A percentile compares a stretch with the other conserved stretches of the same genome.
These are phyloP conservation scores for Lentinula sp. DNA, from an alignment of 768 basidiomycete species.

Conservation along the genomic window DNA sequence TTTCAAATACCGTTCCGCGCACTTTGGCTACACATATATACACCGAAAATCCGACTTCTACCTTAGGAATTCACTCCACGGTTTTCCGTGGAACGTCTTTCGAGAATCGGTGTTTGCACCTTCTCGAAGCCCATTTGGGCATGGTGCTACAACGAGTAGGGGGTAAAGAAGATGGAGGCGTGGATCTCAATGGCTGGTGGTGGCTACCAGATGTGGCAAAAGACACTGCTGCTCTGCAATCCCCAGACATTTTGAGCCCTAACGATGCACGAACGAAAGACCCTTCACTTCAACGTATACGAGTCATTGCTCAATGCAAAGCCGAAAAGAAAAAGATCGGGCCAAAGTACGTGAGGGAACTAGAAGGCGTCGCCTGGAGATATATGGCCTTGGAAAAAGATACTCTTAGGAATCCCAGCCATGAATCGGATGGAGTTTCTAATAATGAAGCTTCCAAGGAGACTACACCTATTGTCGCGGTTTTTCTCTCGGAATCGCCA, in stretches of 20 bases:
- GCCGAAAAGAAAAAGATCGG: slow-evolving; percentile 78
- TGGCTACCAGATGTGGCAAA: slow-evolving; percentile 51
- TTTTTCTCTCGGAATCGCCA: slow-evolving; percentile 75
- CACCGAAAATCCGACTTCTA: neutral
- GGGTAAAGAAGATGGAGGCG: slow-evolving; percentile 83
- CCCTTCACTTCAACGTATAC: slow-evolving; percentile 43
- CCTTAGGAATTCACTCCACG: slow-evolving; percentile 26
- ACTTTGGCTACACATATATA: neutral
- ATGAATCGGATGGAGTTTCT: neutral
- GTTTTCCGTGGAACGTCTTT: slow-evolving; percentile 70
- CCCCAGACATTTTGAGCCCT: neutral
- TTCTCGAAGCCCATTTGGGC: slow-evolving; percentile 61
- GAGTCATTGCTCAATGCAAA: slow-evolving; percentile 87
- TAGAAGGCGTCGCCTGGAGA: slow-evolving; percentile 80
- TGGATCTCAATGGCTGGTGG: slow-evolving; percentile 93
- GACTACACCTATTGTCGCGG: slow-evolving; percentile 45
- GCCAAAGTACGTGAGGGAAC: slow-evolving; percentile 78
- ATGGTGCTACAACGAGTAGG: slow-evolving; percentile 81
- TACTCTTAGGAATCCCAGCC: neutral
- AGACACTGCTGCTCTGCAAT: neutral
- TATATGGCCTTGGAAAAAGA: slow-evolving; percentile 26
- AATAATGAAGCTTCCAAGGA: neutral
- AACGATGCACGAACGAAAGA: neutral
- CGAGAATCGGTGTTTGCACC: slow-evolving; percentile 57
- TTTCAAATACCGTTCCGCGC: neutral